These are phyloP conservation scores for Xylariaceae sp. DNA, from an alignment of 2,329 filamentous ascomycete genomes.

Conservation along the genomic window DNA sequence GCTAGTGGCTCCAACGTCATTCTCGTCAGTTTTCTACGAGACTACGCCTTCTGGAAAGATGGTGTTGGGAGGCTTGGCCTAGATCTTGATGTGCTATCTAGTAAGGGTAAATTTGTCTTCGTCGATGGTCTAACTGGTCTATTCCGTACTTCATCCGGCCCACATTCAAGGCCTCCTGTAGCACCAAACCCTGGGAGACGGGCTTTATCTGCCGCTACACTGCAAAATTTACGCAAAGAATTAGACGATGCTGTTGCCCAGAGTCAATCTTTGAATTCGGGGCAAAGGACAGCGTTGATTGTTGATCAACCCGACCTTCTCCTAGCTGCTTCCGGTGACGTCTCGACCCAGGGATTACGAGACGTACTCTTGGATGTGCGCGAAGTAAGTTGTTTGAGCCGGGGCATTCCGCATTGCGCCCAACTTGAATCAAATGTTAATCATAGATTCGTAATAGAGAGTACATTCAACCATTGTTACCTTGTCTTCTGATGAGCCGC, in stretches of 20 bases:
- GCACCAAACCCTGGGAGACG: slow-evolving; percentile 11
- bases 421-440: slow-evolving; percentile 23
- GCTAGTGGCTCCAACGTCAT: slow-evolving; percentile 58
- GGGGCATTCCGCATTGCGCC: slow-evolving; percentile 1
- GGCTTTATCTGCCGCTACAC: slow-evolving; percentile 36
- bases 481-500: slow-evolving; percentile 72
- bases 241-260: slow-evolving; percentile 45
- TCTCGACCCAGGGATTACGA: slow-evolving; percentile 51
- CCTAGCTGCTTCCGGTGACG: slow-evolving; percentile 57
- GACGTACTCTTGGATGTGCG: slow-evolving; percentile 62
- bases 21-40: slow-evolving; percentile 81
- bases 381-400: slow-evolving; percentile 54
- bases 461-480: slow-evolving; percentile 69
- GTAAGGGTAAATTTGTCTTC: slow-evolving; percentile 66
- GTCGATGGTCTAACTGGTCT: slow-evolving; percentile 73
- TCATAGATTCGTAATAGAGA: slow-evolving; percentile 45
- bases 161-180: slow-evolving; percentile 17
- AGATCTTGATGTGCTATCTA: slow-evolving; percentile 65
- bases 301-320: slow-evolving; percentile 68
- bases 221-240: slow-evolving; percentile 43
- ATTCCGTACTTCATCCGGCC: slow-evolving; percentile 40
- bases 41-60: slow-evolving; percentile 76
- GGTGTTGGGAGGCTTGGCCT: slow-evolving; percentile 71
- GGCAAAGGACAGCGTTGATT: slow-evolving; percentile 58
- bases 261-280: slow-evolving; percentile 29